Evolutionary conservation across 2,329 filamentous ascomycete genomes (phyloP).

Genomic region (Seiridium unicorne): DNA sequence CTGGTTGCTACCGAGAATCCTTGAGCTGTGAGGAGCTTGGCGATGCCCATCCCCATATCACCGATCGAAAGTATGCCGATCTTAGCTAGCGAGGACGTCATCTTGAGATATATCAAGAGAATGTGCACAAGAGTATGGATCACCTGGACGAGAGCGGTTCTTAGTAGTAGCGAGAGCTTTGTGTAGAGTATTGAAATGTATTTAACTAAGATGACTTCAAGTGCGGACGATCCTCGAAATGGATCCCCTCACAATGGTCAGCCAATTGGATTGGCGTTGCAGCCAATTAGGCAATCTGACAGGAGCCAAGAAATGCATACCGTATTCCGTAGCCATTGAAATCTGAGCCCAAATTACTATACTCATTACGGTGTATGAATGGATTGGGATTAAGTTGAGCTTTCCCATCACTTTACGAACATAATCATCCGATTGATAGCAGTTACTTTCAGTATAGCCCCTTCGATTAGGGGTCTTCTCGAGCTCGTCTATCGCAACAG

Average conservation of each 20-base stretch:
- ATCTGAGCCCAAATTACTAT: background rate
- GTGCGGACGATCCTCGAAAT: background rate
- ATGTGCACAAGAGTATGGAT: no score
- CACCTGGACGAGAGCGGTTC: no score
- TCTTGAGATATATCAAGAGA: conserved; percentile 7
- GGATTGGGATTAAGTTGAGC: no score
- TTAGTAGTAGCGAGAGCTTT: no score
- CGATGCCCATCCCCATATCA: conserved; percentile 54
- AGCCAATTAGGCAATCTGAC: background rate
- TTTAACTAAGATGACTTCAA: no score
- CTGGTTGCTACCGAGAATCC: conserved; percentile 52
- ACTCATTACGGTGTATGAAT: background rate
- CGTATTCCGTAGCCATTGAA: background rate
- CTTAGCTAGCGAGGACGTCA: conserved; percentile 27
- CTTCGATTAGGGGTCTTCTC: no score
- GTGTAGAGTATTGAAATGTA: background rate
- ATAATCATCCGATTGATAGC: no score
- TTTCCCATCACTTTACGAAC: no score
- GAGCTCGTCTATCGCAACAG: no score
- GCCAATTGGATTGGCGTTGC: background rate
- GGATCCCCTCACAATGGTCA: background rate
- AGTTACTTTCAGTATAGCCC: no score
- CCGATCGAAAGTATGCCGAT: conserved; percentile 53
- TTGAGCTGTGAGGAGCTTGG: conserved; percentile 43
- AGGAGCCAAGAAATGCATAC: background rate